Evolutionary conservation across 495 filamentous ascomycete genomes (phyloP).

Genomic region (Xylaria longipes): DNA sequence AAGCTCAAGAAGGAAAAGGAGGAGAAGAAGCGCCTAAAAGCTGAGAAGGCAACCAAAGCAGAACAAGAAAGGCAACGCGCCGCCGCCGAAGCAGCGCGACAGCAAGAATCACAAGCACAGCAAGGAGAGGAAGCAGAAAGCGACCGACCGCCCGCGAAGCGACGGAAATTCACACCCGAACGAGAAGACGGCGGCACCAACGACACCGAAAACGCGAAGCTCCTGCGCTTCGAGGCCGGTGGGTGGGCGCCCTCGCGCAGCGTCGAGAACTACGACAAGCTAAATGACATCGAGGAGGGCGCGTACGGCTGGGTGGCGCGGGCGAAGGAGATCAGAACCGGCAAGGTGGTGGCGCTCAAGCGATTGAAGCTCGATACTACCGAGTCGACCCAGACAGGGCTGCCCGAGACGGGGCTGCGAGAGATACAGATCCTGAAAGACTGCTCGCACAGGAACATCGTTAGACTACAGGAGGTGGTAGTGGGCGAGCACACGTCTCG

Average conservation of each 20-base stretch:
- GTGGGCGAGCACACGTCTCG: slow-evolving; percentile 70
- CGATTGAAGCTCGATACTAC: slow-evolving; percentile 88
- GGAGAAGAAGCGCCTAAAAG: slow-evolving; percentile 83
- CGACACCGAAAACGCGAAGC: slow-evolving; percentile 41
- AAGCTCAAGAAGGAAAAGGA: slow-evolving; percentile 86
- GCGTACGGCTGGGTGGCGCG: slow-evolving; percentile 94
- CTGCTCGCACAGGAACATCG: slow-evolving; percentile 59
- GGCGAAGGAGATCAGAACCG: slow-evolving; percentile 78
- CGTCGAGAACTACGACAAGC: slow-evolving; percentile 86
- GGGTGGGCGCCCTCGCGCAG: slow-evolving; percentile 78
- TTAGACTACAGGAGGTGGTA: slow-evolving; percentile 80
- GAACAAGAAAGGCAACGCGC: slow-evolving; percentile 58
- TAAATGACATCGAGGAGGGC: slow-evolving; percentile 98
- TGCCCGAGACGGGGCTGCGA: slow-evolving; percentile 89
- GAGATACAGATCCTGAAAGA: slow-evolving; percentile 71
- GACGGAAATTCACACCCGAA: slow-evolving; percentile 57
- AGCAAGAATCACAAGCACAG: slow-evolving; percentile 52
- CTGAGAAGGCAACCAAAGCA: slow-evolving; percentile 78
- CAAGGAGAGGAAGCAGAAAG: slow-evolving; percentile 40
- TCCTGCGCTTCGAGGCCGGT: slow-evolving; percentile 73
- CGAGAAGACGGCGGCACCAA: slow-evolving; percentile 42
- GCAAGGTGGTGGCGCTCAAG: slow-evolving; percentile 91
- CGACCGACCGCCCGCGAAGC: slow-evolving; percentile 59
- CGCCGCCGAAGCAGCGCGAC: slow-evolving; percentile 39
- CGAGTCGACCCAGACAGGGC: slow-evolving; percentile 68